Evolutionary conservation across 179 eudicot species (phyloP), one percentile per base, ranked within the genome.

Genomic region (Nepenthes alata): DNA sequence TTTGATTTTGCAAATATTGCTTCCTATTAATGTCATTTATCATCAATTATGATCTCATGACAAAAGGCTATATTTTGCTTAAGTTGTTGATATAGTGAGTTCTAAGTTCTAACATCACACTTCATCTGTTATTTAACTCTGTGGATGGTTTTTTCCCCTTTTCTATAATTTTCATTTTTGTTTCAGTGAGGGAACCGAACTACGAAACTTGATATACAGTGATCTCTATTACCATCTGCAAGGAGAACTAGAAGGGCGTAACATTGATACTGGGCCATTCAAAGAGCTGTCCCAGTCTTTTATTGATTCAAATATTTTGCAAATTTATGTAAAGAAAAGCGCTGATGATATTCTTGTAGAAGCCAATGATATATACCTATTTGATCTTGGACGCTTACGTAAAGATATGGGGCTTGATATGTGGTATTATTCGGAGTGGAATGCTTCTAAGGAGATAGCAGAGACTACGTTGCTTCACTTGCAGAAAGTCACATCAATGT

Each of bases 171-270:
- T 55, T 49, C 35, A n/a, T 37, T 62, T 61, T 62, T 74, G 14
- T 69, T 74, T 56, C 87, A 90, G 99, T 80, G 91, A 78, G 72
- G 95, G 88, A 70, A 75, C 77, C 55, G 85, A 90, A 55, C 50
- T 81, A 66, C 72, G 72, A 57, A 63, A 70, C 64, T 77, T 94
- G 71, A 77, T 94, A 72, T 78, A 90, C 68, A 84, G 74, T 59
- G 99, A 94, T 76, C 79, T 94, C 2, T 90, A 82, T 75, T 87
- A 87, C 81, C 99, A 85, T 78, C 71, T 94, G 53, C 91, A 87
- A 80, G 99, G 97, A 66, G 96, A 90, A 78, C 75, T 90, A 60
- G 96, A 90, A 77, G 99, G 99, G 25, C 97, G 97, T 69, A 64
- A 66, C 61, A 84, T 90, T 71, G 94, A 77, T 65, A 75, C 80